Evolutionary conservation across 305 asterid species (phyloP).

Genomic region (Fraxinus greggii): DNA sequence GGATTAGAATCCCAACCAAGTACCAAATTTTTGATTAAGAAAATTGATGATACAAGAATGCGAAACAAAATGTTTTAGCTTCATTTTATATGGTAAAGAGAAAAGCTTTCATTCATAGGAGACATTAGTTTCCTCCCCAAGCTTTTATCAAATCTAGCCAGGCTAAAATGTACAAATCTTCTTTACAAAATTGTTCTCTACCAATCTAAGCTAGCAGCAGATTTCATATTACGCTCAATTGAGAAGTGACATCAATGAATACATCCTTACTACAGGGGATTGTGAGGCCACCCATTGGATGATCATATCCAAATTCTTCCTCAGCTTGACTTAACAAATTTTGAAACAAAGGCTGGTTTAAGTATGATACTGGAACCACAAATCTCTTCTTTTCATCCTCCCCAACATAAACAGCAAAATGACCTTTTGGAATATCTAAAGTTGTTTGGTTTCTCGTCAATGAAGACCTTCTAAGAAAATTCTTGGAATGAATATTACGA

Average conservation of each 20-base stretch:
- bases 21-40: neutral
- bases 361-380: constrained; percentile 31
- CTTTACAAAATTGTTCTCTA: neutral
- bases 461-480: constrained; percentile 1
- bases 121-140: neutral
- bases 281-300: constrained; percentile 29
- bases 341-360: constrained; percentile 23
- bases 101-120: neutral
- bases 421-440: constrained; percentile 7
- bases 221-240: neutral
- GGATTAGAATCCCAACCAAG: neutral
- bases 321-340: constrained; percentile 11
- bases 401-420: constrained; percentile 34
- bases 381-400: constrained; percentile 27
- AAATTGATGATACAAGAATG: neutral
- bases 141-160: neutral
- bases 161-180: neutral
- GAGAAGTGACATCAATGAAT: constrained; percentile 11
- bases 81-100: neutral
- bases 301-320: constrained; percentile 22
- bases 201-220: neutral
- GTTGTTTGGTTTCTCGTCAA: constrained; percentile 2
- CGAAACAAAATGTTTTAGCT: neutral
- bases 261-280: constrained; percentile 26
- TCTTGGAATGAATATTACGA: neutral